Conservation (phyloP, 495 filamentous ascomycete species). For the Podospora anserina region DNA sequence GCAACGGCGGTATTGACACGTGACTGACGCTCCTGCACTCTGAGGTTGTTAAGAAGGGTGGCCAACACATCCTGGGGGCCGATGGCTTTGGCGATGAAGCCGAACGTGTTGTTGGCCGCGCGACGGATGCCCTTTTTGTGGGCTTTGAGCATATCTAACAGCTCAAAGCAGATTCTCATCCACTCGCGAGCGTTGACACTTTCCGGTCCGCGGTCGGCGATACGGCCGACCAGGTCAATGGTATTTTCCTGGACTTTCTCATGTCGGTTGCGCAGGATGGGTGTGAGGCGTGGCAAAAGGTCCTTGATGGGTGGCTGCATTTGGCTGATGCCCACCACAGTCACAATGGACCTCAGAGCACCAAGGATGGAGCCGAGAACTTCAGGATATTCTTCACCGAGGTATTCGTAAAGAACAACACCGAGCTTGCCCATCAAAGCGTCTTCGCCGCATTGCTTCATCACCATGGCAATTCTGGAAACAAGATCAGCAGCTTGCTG, state of each 20-base stretch:
- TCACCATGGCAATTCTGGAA: slow-evolving; percentile 93
- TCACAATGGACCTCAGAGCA: slow-evolving; percentile 92
- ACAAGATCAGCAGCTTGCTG: slow-evolving; percentile 97
- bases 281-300: slow-evolving; percentile 89
- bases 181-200: slow-evolving; percentile 95
- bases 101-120: slow-evolving; percentile 99
- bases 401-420: slow-evolving; percentile 95
- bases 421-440: slow-evolving; percentile 93
- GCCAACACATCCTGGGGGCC: slow-evolving; percentile 96
- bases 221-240: slow-evolving; percentile 98
- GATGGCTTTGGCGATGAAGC: slow-evolving; percentile 99
- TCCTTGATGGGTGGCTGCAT: slow-evolving; percentile 99
- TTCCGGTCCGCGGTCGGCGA: slow-evolving; percentile 94
- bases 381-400: slow-evolving; percentile 98
- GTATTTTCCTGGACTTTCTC: slow-evolving; percentile 99
- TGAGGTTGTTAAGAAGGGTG: slow-evolving; percentile 91
- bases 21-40: slow-evolving; percentile 95
- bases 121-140: slow-evolving; percentile 99
- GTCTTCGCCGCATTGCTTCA: slow-evolving; percentile 98
- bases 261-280: slow-evolving; percentile 96
- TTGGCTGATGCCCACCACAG: slow-evolving; percentile 94
- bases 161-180: slow-evolving; percentile 99
- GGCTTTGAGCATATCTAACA: slow-evolving; percentile 98
- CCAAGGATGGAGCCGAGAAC: slow-evolving; percentile 96
- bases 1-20: slow-evolving; percentile 98